Percentiles rank a stretch among this genome's conserved stretches.
Conservation (phyloP, 192 early-diverging fungal genomes). For the Martensiomyces pterosporus region DNA sequence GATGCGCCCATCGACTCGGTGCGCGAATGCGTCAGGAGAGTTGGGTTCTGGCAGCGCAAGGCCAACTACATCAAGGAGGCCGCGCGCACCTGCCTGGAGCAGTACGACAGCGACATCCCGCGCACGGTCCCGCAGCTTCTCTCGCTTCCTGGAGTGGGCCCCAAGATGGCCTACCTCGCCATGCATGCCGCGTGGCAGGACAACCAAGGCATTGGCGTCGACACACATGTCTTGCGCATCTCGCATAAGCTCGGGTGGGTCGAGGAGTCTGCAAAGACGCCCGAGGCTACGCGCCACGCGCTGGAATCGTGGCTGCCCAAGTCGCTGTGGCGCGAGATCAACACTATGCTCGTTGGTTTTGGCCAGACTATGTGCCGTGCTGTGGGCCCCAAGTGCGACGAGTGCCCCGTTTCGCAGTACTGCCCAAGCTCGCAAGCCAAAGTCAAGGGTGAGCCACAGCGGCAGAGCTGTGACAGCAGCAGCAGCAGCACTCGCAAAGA, state of each 20-base stretch:
- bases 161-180: slow-evolving; percentile 87
- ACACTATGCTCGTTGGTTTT: slow-evolving; percentile 86
- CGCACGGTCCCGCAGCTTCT: slow-evolving; percentile 70
- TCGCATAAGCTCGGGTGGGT: slow-evolving; percentile 86
- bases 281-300: slow-evolving; percentile 75
- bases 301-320: slow-evolving; percentile 79
- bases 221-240: slow-evolving; percentile 93
- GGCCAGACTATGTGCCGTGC: slow-evolving; percentile 81
- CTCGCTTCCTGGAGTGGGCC: slow-evolving; percentile 86
- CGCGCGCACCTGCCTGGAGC: slow-evolving; percentile 65
- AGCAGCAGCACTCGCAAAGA: not conserved
- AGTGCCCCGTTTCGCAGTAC: slow-evolving; percentile 71
- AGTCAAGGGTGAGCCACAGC: slow-evolving; percentile 1
- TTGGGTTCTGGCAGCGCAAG: slow-evolving; percentile 90
- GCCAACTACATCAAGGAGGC: slow-evolving; percentile 75
- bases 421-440: slow-evolving; percentile 55
- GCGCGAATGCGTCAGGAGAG: slow-evolving; percentile 69
- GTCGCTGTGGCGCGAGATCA: slow-evolving; percentile 82
- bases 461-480: slow-evolving; percentile 4
- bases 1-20: slow-evolving; percentile 57
- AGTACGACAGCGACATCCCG: slow-evolving; percentile 80
- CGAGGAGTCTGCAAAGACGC: slow-evolving; percentile 62
- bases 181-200: slow-evolving; percentile 82
- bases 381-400: slow-evolving; percentile 66
- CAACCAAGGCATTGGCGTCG: slow-evolving; percentile 91